Percentiles rank a stretch among this genome's conserved stretches.
phyloP scores from a whole-genome alignment of 805 yeast species.

The Kazachstania kunashirensis region DNA sequence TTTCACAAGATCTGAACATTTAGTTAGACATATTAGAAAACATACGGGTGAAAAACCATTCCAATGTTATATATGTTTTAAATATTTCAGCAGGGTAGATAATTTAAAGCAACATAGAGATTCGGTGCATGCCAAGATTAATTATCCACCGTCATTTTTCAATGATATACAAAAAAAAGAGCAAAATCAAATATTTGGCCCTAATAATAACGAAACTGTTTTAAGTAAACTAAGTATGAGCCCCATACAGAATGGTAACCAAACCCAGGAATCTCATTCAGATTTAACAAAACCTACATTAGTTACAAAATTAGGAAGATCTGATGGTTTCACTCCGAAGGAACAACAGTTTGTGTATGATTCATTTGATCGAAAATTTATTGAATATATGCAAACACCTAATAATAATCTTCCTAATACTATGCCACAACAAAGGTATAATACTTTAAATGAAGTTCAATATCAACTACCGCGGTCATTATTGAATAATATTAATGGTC shows the following conservation, averaged over 20 bases:
- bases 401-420: not conserved
- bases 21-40: conserved; percentile 84
- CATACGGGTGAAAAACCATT: conserved; percentile 95
- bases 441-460: too few relatives aligned
- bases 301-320: too few relatives aligned
- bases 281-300: too few relatives aligned
- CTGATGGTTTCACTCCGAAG: not conserved
- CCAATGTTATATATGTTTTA: conserved; percentile 71
- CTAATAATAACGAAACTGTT: too few relatives aligned
- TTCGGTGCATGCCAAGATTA: conserved; percentile 51
- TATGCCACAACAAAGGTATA: too few relatives aligned
- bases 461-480: too few relatives aligned
- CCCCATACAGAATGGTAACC: too few relatives aligned
- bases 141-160: conserved; percentile 6
- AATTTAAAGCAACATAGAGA: conserved; percentile 86
- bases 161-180: not conserved
- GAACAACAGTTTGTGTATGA: not conserved
- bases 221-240: too few relatives aligned
- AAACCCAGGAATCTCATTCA: too few relatives aligned
- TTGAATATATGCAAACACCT: not conserved
- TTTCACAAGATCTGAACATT: conserved; percentile 83
- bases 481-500: too few relatives aligned
- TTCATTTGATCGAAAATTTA: not conserved
- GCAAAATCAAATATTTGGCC: too few relatives aligned
- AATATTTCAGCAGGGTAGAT: conserved; percentile 73